These are phyloP conservation scores for Yamadazyma endophytica DNA, from an alignment of 805 yeast genomes.

Conservation along the genomic window DNA sequence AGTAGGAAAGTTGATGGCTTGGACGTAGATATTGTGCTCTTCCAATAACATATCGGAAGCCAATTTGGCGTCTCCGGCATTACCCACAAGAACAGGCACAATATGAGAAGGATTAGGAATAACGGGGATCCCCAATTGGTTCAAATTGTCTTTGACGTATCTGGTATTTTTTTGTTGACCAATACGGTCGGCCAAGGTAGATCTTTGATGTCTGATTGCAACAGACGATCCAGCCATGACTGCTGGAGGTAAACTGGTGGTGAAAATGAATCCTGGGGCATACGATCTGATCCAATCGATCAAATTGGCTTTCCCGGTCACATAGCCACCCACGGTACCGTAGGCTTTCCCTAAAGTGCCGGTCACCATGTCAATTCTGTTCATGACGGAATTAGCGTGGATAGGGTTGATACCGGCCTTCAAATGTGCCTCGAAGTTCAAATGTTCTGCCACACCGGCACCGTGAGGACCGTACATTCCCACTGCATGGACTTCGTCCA, in stretches of 20 bases:
- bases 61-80: slow-evolving; percentile 84
- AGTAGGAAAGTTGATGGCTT: slow-evolving; percentile 97
- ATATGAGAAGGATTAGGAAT: slow-evolving; percentile 97
- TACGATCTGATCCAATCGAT: slow-evolving; percentile 95
- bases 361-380: slow-evolving; percentile 91
- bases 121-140: slow-evolving; percentile 80
- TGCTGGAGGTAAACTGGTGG: slow-evolving; percentile 96
- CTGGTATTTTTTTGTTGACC: slow-evolving; percentile 82
- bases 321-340: slow-evolving; percentile 97
- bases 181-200: slow-evolving; percentile 71
- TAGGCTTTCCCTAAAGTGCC: slow-evolving; percentile 97
- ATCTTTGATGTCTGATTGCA: slow-evolving; percentile 80
- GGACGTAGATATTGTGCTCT: slow-evolving; percentile 87
- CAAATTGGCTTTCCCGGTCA: slow-evolving; percentile 79
- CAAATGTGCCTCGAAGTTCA: slow-evolving; percentile 82
- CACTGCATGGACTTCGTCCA: slow-evolving; percentile 98
- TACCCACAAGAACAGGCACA: slow-evolving; percentile 92
- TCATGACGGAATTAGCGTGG: slow-evolving; percentile 58
- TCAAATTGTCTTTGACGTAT: slow-evolving; percentile 74
- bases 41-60: slow-evolving; percentile 88
- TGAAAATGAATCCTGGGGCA: slow-evolving; percentile 97
- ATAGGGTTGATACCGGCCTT: slow-evolving; percentile 52
- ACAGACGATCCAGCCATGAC: slow-evolving; percentile 93
- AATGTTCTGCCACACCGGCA: slow-evolving; percentile 98
- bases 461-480: slow-evolving; percentile 99